Evolutionary conservation across 352 stramenopile species (phyloP).

Genomic region (Phytophthora capsici): DNA sequence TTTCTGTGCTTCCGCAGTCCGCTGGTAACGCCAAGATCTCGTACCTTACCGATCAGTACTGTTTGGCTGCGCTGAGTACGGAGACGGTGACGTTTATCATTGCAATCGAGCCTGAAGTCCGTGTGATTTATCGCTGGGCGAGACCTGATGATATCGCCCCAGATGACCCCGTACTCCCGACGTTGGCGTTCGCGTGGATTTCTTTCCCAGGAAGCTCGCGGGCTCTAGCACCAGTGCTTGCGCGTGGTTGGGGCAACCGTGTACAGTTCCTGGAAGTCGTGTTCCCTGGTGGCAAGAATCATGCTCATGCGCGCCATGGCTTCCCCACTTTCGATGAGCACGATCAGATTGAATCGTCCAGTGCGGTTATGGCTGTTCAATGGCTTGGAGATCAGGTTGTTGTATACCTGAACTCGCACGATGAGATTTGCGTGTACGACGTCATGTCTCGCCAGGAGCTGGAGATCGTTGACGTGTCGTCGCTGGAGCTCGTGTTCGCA

Average conservation of each 20-base stretch:
- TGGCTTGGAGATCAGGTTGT: conserved; percentile 97
- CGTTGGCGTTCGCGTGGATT: conserved; percentile 95
- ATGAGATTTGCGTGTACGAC: conserved; percentile 97
- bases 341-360: conserved; percentile 90
- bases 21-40: conserved; percentile 87
- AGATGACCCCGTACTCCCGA: conserved; percentile 89
- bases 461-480: conserved; percentile 95
- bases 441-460: conserved; percentile 96
- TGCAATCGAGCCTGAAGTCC: conserved; percentile 94
- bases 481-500: conserved; percentile 94
- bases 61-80: conserved; percentile 78
- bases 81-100: conserved; percentile 97
- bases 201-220: conserved; percentile 85
- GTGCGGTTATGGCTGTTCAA: conserved; percentile 93
- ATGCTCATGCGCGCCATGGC: conserved; percentile 83
- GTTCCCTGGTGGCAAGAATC: conserved; percentile 74
- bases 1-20: conserved; percentile 81
- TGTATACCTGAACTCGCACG: conserved; percentile 94
- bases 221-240: conserved; percentile 90
- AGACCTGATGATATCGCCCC: conserved; percentile 74
- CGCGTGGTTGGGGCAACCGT: conserved; percentile 92
- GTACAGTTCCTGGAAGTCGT: conserved; percentile 94
- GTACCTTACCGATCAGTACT: conserved; percentile 88
- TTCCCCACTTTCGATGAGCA: conserved; percentile 96
- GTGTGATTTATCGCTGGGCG: conserved; percentile 94